Evolutionary conservation across 805 yeast genomes (phyloP).

Genomic region (Lachancea thermotolerans): DNA sequence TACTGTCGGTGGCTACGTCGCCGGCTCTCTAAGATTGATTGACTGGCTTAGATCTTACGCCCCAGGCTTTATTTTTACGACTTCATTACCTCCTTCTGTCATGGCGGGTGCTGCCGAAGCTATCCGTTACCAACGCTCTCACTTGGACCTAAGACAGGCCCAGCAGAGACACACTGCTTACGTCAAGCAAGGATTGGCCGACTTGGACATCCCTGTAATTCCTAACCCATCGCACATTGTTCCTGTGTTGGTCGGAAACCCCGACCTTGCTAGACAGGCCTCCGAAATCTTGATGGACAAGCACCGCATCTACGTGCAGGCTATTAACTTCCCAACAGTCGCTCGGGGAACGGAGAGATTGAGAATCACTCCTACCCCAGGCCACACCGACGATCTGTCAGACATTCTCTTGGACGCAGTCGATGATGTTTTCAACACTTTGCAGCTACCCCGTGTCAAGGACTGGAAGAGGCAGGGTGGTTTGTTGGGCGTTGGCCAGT

Average conservation of each 20-base stretch:
- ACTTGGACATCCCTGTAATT: slow-evolving; percentile 84
- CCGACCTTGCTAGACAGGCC: slow-evolving; percentile 84
- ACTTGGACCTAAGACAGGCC: slow-evolving; percentile 66
- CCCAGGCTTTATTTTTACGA: slow-evolving; percentile 96
- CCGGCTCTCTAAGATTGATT: slow-evolving; percentile 73
- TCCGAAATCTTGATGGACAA: slow-evolving; percentile 81
- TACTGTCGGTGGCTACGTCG: slow-evolving; percentile 95
- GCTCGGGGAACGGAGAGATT: slow-evolving; percentile 93
- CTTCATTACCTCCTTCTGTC: slow-evolving; percentile 93
- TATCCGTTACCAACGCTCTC: slow-evolving; percentile 72
- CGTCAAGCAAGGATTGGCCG: slow-evolving; percentile 64
- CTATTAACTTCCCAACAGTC: slow-evolving; percentile 97
- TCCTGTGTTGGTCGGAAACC: slow-evolving; percentile 91
- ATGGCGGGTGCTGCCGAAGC: slow-evolving; percentile 95
- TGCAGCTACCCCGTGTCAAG: slow-evolving; percentile 63
- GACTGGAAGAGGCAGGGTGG: slow-evolving; percentile 84
- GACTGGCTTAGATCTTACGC: slow-evolving; percentile 97
- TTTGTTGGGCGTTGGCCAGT: slow-evolving; percentile 80
- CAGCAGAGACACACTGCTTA: slow-evolving; percentile 85
- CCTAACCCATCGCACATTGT: slow-evolving; percentile 98
- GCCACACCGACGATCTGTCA: slow-evolving; percentile 72
- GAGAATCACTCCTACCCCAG: slow-evolving; percentile 98
- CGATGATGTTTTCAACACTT: slow-evolving; percentile 70
- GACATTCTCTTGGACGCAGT: slow-evolving; percentile 72
- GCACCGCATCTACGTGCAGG: slow-evolving; percentile 90